Percentiles rank a stretch among this genome's conserved stretches.
Conservation (phyloP, 2,329 filamentous ascomycete genomes). For the Fusarium metavorans region DNA sequence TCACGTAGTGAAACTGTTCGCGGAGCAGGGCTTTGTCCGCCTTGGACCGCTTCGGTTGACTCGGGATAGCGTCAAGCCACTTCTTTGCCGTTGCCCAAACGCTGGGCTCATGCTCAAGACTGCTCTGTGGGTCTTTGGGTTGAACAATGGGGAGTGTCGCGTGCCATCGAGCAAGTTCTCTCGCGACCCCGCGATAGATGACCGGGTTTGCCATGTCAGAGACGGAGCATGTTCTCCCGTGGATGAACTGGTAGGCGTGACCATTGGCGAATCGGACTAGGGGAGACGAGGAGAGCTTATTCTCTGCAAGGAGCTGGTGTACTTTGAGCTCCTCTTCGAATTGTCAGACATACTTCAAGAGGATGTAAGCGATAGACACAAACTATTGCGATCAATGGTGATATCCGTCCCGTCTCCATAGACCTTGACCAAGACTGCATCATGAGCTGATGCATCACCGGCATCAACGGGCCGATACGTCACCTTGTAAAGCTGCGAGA, state of each 20-base stretch:
- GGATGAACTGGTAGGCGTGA: conserved; percentile 35
- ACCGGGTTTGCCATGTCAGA: conserved; percentile 24
- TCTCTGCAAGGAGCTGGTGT: conserved; percentile 32
- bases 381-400: conserved; percentile 38
- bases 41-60: background rate
- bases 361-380: conserved; percentile 15
- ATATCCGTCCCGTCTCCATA: conserved; percentile 40
- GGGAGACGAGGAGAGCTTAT: conserved; percentile 28
- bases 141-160: conserved; percentile 11
- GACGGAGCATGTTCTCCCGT: conserved; percentile 27
- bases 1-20: conserved; percentile 32
- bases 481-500: conserved; percentile 35
- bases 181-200: conserved; percentile 34
- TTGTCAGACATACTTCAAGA: conserved; percentile 23
- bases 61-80: conserved; percentile 34
- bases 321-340: conserved; percentile 34
- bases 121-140: background rate
- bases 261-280: conserved; percentile 37
- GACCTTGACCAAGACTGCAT: conserved; percentile 33
- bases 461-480: background rate
- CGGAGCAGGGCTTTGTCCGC: conserved; percentile 13
- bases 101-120: conserved; percentile 23
- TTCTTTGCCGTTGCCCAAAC: conserved; percentile 39
- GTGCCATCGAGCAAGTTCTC: conserved; percentile 37
- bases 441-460: background rate